A percentile compares a stretch with the other conserved stretches of the same genome.
Evolutionary conservation across 495 filamentous ascomycete genomes (phyloP).

Genomic region (Penicillium atrosanguineum): DNA sequence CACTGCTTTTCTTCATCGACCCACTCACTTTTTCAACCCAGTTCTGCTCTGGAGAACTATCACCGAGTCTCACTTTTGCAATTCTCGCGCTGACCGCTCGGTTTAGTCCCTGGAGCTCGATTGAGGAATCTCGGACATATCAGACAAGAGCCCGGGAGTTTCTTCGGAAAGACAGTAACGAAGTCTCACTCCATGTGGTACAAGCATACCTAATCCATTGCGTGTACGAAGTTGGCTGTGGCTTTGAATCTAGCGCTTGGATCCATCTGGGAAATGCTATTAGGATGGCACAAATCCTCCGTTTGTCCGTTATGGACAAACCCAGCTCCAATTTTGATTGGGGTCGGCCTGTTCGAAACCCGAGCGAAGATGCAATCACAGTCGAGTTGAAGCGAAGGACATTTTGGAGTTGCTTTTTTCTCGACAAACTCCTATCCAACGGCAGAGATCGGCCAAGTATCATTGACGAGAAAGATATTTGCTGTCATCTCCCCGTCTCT

Average conservation of each 20-base stretch:
- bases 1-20: constrained; percentile 1
- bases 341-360: background rate
- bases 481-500: background rate
- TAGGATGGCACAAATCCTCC: constrained; percentile 1
- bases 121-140: background rate
- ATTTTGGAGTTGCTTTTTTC: constrained; percentile 4
- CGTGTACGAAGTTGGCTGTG: constrained; percentile 2
- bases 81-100: constrained; percentile 1
- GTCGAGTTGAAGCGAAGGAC: background rate
- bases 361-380: background rate
- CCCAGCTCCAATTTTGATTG: background rate
- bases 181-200: background rate
- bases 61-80: background rate
- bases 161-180: background rate
- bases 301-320: background rate
- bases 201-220: constrained; percentile 1
- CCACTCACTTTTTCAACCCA: background rate
- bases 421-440: constrained; percentile 1
- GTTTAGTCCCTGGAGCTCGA: background rate
- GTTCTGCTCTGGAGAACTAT: background rate
- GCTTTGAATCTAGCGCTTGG: constrained; percentile 1
- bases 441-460: constrained; percentile 2
- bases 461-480: constrained; percentile 1
- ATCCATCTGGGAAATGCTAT: constrained; percentile 1
- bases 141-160: background rate